Evolutionary conservation across 345 rosid genomes (phyloP), one percentile per base, ranked within the genome.

Genomic region (Lepidium sativum): DNA sequence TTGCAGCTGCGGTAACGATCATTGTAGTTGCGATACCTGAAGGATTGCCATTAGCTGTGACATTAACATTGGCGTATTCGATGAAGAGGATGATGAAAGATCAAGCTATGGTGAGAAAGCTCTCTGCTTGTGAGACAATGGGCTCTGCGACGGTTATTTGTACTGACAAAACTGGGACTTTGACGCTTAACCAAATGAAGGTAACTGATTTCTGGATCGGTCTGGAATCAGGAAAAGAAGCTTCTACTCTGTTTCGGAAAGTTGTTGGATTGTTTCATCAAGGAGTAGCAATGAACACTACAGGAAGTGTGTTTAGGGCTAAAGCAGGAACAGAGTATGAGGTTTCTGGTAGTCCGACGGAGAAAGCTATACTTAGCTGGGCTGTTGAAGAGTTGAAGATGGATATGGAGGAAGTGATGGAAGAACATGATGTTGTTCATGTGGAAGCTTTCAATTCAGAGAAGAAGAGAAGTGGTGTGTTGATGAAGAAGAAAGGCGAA

Each of bases 1-100:
- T 91, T 1, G 87, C 97, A 0, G 81, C 84, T 13, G 87, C 92
- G 2, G 87, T 87, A 9, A 87, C 95, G 0, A 90, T 87, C n/a
- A 80, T 85, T 0, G 95, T 90, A n/a, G 97, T 86, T 31, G 96
- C 91, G 1, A 84, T 91, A 29, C 96, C 97, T 0, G 94, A 86
- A 75, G 96, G 96, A 6, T 40, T 91, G 44, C 96, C 94, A 2
- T 57, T 91, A 48, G 97, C 94, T 8, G 97, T 91, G 39, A 88
- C 96, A 0, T 60, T 91, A 0, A 87, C 96, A 2, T 79, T 91
- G 1, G 96, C 94, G 1, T 91, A 85, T 66, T 88, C 92, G 0
- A 82, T 91, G 92, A 87, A 86, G 78, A 77, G 82, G 25, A 91
- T 87, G 92, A 88, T 88, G 91, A 68, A 55, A 13, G 91, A 84